Evolutionary conservation across 805 yeast genomes (phyloP), one percentile per base, ranked within the genome.

Genomic region (Barnettozyma californica): DNA sequence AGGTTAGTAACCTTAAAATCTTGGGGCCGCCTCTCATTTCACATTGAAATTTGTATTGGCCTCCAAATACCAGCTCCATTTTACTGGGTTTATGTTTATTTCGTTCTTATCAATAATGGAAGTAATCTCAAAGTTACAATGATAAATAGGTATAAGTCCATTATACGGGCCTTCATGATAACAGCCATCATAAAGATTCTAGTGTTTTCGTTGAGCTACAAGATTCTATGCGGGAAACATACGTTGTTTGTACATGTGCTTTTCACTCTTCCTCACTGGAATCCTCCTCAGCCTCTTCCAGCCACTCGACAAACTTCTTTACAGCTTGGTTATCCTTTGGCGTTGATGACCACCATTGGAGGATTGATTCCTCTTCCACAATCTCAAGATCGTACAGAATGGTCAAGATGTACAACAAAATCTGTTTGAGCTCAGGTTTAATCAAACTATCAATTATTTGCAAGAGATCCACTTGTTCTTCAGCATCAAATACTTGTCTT

Each of bases 251-350:
- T 62, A 46, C 73, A 74, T 23, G 57, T 46, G 41, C 62, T 59
- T 39, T 55, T 58, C 38, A 94, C 87, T 56, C 90, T 96, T 59
- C 84, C 83, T 35, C 38, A 18, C 23, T 35, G 29, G 75, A 67
- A 54, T 80, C 84, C 56, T 77, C 83, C 50, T 79, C 84, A 1
- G 97, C 97, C 42, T 82, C 87, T 58, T 77, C 77, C 50, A 92
- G 75, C 97, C 97, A 91, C 18, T 83, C 87, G 19, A 92, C 75
- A 83, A 92, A 92, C 64, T 82, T 84, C 9, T 69, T 77, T 2
- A 88, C 81, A 54, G 79, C 72, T 25, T 68, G 70, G 13, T 65
- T 66, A 46, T 68, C 54, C 35, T 58, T 56, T 14, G 62, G 59
- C 38, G 78, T 69, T 21, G 68, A 72, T 7, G 69, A 74, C 96